Evolutionary conservation across 441 rosid genomes (phyloP), one percentile per base, ranked within the genome.

Genomic region (Adansonia madagascariensis): DNA sequence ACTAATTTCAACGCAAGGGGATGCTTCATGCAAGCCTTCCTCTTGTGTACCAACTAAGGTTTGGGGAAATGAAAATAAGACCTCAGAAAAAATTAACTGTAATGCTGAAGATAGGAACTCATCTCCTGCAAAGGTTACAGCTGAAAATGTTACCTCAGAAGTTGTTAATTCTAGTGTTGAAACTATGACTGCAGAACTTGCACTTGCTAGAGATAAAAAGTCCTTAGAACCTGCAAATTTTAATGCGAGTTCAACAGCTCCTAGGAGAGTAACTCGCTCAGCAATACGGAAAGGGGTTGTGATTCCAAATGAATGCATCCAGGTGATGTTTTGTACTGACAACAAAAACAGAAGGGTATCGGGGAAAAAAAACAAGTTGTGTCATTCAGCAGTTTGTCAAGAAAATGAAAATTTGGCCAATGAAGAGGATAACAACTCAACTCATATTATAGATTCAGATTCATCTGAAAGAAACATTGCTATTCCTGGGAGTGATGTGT

Each of bases 381-480:
- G 11, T 44, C n/a, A 14, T 39, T 56, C 75, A 10, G 24, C 27
- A 39, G 35, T 57, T 35, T 4, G 5, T 20, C 64, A 20, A 17
- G 65, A 3, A 55, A 73, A 73, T 17, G 65, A 73, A 71, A 71
- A 31, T 56, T 71, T 53, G 75, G 63, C 24, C 52, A 9, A 10
- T 43, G 50, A 17, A 73, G 62, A 50, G n/a, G 76, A 18, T 5
- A 73, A 18, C 18, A 41, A 18, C 17, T 59, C 56, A 24, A 59
- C 49, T 17, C 39, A 20, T 18, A 18, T 56, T 39, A 39, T 27
- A 5, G 66, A 12, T 56, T 73, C 66, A 73, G 76, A 22, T 56
- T 60, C 76, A 41, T 44, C 24, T 59, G 12, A 73, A 59, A 3
- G 20, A 24, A 59, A 12, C 55, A 24, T 20, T 43, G 56, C 22